Evolutionary conservation across 805 yeast species (phyloP).

Genomic region (Spathaspora boniae): DNA sequence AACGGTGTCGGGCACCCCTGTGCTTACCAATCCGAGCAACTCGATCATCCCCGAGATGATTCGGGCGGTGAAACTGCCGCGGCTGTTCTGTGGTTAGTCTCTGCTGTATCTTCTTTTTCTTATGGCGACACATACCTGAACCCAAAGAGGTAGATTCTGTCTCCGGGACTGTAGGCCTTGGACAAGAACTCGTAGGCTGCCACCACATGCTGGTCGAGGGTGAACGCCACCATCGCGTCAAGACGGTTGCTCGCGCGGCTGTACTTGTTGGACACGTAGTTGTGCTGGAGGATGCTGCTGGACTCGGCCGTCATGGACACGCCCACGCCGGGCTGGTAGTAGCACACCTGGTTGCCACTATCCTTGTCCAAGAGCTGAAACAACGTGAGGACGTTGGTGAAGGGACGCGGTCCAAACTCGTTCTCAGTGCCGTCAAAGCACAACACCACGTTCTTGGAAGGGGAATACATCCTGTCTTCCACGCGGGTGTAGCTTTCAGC

Average conservation of each 20-base stretch:
- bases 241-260: conserved; percentile 11
- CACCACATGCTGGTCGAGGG: conserved; percentile 54
- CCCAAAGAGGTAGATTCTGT: conserved; percentile 55
- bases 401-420: conserved; percentile 53
- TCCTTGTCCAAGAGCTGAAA: conserved; percentile 50
- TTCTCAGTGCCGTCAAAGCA: conserved; percentile 66
- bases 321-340: conserved; percentile 70
- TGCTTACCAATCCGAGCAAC: conserved; percentile 54
- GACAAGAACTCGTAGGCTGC: conserved; percentile 55
- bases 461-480: background rate
- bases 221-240: conserved; percentile 51
- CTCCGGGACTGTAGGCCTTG: conserved; percentile 47
- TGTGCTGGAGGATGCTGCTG: conserved; percentile 17
- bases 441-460: conserved; percentile 34
- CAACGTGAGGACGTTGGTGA: conserved; percentile 51
- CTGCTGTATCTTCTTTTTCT: background rate
- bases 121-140: conserved; percentile 33
- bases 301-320: conserved; percentile 43
- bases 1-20: conserved; percentile 54
- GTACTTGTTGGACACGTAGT: conserved; percentile 10
- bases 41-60: conserved; percentile 65
- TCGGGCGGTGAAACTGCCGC: conserved; percentile 68
- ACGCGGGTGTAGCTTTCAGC: background rate
- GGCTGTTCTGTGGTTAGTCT: conserved; percentile 16
- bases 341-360: conserved; percentile 46